These are phyloP conservation scores for Nigrospora oryzae DNA, from an alignment of 2,329 filamentous ascomycete species.

Conservation along the genomic window DNA sequence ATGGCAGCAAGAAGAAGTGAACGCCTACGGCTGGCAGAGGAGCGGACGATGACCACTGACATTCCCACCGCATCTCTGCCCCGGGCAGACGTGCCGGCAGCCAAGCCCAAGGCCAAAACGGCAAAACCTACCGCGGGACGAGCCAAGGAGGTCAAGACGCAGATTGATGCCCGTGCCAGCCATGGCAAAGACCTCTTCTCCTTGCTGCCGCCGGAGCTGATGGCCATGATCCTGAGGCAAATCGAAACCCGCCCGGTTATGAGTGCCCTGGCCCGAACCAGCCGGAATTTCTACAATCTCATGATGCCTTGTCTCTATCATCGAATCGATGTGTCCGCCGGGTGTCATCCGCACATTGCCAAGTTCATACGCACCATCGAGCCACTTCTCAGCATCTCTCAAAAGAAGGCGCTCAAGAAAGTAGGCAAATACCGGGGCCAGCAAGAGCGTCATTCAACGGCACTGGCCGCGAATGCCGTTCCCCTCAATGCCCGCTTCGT, in stretches of 20 bases:
- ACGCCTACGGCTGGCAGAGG: no score
- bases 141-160: no score
- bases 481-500: constrained; percentile 1
- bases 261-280: constrained; percentile 1
- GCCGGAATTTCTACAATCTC: constrained; percentile 1
- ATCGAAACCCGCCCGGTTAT: neutral
- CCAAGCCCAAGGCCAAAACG: no score
- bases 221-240: constrained; percentile 2
- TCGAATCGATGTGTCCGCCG: neutral
- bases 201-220: constrained; percentile 1
- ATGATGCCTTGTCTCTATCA: constrained; percentile 3
- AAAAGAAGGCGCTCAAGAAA: constrained; percentile 5
- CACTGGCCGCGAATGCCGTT: constrained; percentile 1
- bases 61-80: no score
- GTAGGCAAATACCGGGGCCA: constrained; percentile 5
- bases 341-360: constrained; percentile 4
- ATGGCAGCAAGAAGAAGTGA: no score
- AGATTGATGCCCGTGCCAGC: neutral
- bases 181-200: neutral
- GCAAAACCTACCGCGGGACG: no score
- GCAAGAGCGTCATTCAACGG: constrained; percentile 1
- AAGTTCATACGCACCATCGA: constrained; percentile 5
- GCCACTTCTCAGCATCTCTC: constrained; percentile 2
- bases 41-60: no score
- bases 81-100: no score